A percentile compares a stretch with the other conserved stretches of the same genome.
These are phyloP conservation scores for Populus tremula DNA, from an alignment of 345 rosid genomes.

Conservation along the genomic window DNA sequence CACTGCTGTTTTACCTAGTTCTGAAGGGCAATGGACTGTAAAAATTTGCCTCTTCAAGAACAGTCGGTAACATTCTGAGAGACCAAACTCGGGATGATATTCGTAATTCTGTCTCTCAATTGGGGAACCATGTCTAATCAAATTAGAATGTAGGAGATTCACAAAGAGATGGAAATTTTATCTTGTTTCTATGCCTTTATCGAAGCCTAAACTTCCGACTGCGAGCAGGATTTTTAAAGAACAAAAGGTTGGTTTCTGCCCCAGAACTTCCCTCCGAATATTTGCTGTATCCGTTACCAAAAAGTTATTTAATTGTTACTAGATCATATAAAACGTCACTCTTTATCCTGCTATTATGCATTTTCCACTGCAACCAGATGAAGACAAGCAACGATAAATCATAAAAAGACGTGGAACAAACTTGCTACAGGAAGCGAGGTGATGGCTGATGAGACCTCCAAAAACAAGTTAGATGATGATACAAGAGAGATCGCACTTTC, in stretches of 20 bases:
- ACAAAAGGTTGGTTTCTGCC: not conserved
- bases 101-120: not conserved
- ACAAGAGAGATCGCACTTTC: not conserved
- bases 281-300: not conserved
- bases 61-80: not conserved
- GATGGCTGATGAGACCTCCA: not conserved
- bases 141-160: not conserved
- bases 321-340: not conserved
- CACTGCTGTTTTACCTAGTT: not conserved
- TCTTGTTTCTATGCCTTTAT: too few relatives aligned
- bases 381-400: not conserved
- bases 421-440: not conserved
- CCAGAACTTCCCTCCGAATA: not conserved
- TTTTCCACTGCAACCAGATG: not conserved
- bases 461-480: not conserved
- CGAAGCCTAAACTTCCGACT: too few relatives aligned
- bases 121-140: not conserved
- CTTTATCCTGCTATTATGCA: not conserved
- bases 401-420: not conserved
- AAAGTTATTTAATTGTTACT: not conserved
- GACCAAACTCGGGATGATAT: not conserved
- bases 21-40: not conserved
- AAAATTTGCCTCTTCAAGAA: not conserved
- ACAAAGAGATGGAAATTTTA: too few relatives aligned
- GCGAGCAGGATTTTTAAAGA: not conserved